Conservation (phyloP, 805 yeast genomes). For the Isabelozyma rhagii region DNA sequence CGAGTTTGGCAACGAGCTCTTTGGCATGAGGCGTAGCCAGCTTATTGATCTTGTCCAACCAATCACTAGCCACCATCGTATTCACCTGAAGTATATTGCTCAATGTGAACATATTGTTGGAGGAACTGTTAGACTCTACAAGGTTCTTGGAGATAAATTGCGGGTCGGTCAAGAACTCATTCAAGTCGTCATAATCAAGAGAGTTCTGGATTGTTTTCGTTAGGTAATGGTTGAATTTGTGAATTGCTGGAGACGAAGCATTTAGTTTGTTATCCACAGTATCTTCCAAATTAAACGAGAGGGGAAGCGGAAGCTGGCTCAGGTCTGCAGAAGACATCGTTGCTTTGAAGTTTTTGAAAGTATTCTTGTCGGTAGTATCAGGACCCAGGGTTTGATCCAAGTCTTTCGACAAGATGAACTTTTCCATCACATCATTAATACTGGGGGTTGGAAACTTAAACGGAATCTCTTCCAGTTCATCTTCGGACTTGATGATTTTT, state of each 20-base stretch:
- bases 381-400: slow-evolving; percentile 12
- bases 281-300: background rate
- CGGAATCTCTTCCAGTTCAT: background rate
- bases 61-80: slow-evolving; percentile 7
- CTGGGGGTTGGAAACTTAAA: slow-evolving; percentile 4
- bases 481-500: background rate
- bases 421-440: slow-evolving; percentile 27
- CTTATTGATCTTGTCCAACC: slow-evolving; percentile 14
- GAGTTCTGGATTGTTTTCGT: slow-evolving; percentile 21
- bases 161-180: slow-evolving; percentile 18
- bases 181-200: slow-evolving; percentile 13
- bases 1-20: slow-evolving; percentile 20
- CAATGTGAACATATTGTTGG: slow-evolving; percentile 31
- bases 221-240: slow-evolving; percentile 22
- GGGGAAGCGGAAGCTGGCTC: slow-evolving; percentile 13
- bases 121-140: slow-evolving; percentile 4
- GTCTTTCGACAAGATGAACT: slow-evolving; percentile 23
- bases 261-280: slow-evolving; percentile 14
- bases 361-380: background rate
- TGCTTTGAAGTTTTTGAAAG: slow-evolving; percentile 11
- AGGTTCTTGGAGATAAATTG: slow-evolving; percentile 20
- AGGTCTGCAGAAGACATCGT: slow-evolving; percentile 11
- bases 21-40: slow-evolving; percentile 10
- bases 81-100: slow-evolving; percentile 22
- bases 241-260: slow-evolving; percentile 28